Base-by-base conservation (phyloP, 345 rosid species). In the Eucalyptus grandis region DNA sequence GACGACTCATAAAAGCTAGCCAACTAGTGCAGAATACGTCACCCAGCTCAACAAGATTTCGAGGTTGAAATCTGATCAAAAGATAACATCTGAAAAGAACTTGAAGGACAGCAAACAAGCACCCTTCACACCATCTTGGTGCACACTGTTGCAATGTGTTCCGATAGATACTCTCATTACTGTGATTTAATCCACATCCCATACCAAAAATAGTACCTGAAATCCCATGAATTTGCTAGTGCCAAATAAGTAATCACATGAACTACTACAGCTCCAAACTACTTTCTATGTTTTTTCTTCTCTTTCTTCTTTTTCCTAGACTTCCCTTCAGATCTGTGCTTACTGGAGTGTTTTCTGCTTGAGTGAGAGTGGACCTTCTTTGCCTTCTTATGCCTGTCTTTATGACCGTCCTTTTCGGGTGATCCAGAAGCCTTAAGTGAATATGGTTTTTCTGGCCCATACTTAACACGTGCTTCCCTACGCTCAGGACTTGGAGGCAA, bases 361-460 rank as follows among this genome's bases (percentile, higher is more conserved):
- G 92, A 94, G 88, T 93, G 92, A 87, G 86, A 58, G 67, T 15
- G 86, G 86, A 88, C 91, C 91, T 91, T 95, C 81, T 90, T 92
- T 46, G 54, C 81, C 89, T 90, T 92, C 91, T 93, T 93, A 86
- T 60, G 89, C 87, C 91, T 80, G 27, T 89, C 92, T 72, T 65
- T 80, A 34, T 77, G 89, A 72, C 22, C 85, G 46, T 94, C 95
- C 86, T 94, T 95, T 17, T 93, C 93, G 1, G 92, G 90, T 26
- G 94, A 93, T 87, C 90, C 90, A 87, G 43, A 43, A 46, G 89
- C 89, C n/a, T 87, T 90, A 37, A 88, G 87, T 5, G 88, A 49
- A 90, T 92, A 77, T 30, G 96, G 95, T 91, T 91, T 96, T 91
- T 92, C 94, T 34, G 96, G 95, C 90, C 97, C 96, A 89, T 94